Percentiles rank a stretch among this genome's conserved stretches.
Evolutionary conservation across 352 stramenopile species (phyloP).

Genomic region (Globisporangium canariense): DNA sequence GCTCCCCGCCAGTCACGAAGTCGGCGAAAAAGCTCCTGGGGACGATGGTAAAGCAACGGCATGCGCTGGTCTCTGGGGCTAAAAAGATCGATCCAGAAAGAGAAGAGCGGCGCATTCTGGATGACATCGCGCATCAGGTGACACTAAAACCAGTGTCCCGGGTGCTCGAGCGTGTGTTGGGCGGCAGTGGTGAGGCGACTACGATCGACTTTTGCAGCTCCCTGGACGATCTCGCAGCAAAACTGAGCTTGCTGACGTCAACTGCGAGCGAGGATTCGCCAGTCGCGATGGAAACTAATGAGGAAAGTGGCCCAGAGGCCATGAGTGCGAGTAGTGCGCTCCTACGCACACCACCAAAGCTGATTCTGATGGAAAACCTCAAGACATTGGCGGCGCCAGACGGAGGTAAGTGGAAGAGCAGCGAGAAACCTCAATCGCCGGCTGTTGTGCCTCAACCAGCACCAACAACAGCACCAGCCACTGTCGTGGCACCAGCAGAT

Average conservation of each 20-base stretch:
- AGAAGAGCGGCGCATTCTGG: slow-evolving; percentile 9
- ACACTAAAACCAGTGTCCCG: slow-evolving; percentile 29
- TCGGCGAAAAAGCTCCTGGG: slow-evolving; percentile 35
- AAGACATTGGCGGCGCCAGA: background rate
- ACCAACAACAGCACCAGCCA: slow-evolving; percentile 7
- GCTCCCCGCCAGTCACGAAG: slow-evolving; percentile 45
- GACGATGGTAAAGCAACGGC: background rate
- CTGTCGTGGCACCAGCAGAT: slow-evolving; percentile 12
- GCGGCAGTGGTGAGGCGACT: background rate
- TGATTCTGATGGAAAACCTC: slow-evolving; percentile 16
- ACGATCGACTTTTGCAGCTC: slow-evolving; percentile 32
- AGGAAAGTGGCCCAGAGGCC: slow-evolving; percentile 4
- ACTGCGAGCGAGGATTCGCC: background rate
- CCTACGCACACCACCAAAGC: background rate
- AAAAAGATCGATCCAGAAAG: slow-evolving; percentile 8
- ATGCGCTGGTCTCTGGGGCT: slow-evolving; percentile 1
- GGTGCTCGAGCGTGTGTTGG: slow-evolving; percentile 36
- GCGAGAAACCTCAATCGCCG: slow-evolving; percentile 13
- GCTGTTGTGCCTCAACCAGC: slow-evolving; percentile 2
- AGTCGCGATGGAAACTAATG: background rate
- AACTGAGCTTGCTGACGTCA: slow-evolving; percentile 9
- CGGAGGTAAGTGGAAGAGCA: background rate
- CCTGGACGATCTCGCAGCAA: slow-evolving; percentile 21
- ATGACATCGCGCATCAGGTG: slow-evolving; percentile 23
- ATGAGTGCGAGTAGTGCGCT: slow-evolving; percentile 2